phyloP scores from a whole-genome alignment of 495 filamentous ascomycete genomes.

The Choiromyces venosus region DNA sequence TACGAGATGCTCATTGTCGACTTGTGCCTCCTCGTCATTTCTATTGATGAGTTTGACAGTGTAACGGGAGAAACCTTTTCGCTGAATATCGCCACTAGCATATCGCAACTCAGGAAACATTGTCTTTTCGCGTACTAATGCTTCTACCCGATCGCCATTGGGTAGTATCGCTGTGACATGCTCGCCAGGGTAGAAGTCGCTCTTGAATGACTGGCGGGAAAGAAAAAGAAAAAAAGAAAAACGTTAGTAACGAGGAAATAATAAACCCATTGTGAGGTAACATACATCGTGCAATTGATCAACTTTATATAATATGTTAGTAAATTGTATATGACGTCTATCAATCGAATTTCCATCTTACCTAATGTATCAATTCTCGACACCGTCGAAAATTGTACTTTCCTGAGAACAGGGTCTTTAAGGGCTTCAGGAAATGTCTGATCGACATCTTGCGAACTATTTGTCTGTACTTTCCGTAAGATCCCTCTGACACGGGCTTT shows the following conservation, averaged over 20 bases:
- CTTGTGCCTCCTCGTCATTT: conserved; percentile 65
- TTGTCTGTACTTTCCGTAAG: conserved; percentile 52
- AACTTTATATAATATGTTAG: conserved; percentile 46
- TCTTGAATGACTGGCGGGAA: conserved; percentile 82
- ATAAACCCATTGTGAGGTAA: conserved; percentile 14
- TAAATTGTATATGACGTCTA: conserved; percentile 17
- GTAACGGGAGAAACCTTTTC: conserved; percentile 65
- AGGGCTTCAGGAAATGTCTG: conserved; percentile 84
- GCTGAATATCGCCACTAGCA: conserved; percentile 40
- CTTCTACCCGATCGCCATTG: conserved; percentile 65
- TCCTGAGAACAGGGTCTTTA: conserved; percentile 81
- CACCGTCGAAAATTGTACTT: conserved; percentile 84
- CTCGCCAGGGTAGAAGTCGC: conserved; percentile 91
- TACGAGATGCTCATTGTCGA: conserved; percentile 75
- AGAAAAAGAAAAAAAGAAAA: conserved; percentile 16
- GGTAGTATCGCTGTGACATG: conserved; percentile 66
- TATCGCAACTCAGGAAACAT: conserved; percentile 60
- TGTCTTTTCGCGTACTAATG: conserved; percentile 79
- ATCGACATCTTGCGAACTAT: conserved; percentile 82
- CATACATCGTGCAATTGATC: conserved; percentile 62
- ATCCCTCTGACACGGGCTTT: neutral
- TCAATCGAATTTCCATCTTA: conserved; percentile 44
- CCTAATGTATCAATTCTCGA: conserved; percentile 87
- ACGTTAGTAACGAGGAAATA: neutral
- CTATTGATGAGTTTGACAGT: conserved; percentile 67